Evolutionary conservation across 192 early-diverging fungal genomes (phyloP), one percentile per base, ranked within the genome.

Genomic region (Coemansia sp.): DNA sequence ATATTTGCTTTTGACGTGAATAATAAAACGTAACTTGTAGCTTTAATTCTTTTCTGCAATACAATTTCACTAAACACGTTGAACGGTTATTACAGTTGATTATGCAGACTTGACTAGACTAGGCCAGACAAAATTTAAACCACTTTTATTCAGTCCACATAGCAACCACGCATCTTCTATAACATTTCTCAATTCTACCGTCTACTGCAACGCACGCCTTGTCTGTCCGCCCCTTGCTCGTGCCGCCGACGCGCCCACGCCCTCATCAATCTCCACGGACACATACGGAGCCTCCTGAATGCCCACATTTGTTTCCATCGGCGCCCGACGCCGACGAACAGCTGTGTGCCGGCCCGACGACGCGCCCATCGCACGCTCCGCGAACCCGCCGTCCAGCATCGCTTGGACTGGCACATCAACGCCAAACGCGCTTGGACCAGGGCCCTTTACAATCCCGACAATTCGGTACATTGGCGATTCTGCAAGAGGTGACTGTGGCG

Each of bases 281-380:
- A 81, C 44, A 49, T 81, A 81, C 17, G 78, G 78, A 17, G 72
- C 78, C 44, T 81, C 78, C 17, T 81, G 57, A 19, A 74, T 74
- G 17, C 72, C 72, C 28, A 81, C 31, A 7, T 67, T 64, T 0
- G 59, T 48, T 9, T 38, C 48, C 31, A 34, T 34, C 31, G 31
- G 31, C 31, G 31, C 31, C 6, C 31, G 31, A 8, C 31, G 44
- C 1, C 25, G 62, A 15, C 31, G 20, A 20, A 28, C 55, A 28
- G 47, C 47, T 23, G 38, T 31, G 8, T 34, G 31, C 0, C 31
- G 31, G 8, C 21, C 61, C 0, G 60, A 50, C 0, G 74, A 66
- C 7, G 19, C n/a, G 34, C 78, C 78, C 60, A 81, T 81, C 2
- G 78, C 72, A 22, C 72, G 69, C 59, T 68, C 65, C 9, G 60